Conservation (phyloP, 2,329 filamentous ascomycete genomes). For the Pestalotiopsis sp. region DNA sequence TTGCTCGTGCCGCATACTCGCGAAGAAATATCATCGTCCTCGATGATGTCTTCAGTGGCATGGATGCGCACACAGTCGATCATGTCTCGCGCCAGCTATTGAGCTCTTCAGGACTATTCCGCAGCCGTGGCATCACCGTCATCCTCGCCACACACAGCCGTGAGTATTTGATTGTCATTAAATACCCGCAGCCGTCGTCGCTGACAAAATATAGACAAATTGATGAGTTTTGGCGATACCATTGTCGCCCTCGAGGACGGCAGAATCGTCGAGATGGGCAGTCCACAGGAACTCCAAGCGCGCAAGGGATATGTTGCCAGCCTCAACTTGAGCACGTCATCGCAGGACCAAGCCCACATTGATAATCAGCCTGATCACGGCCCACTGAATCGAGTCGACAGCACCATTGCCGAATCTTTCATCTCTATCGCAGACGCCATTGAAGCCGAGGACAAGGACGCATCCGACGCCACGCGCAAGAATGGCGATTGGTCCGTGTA, state of each 20-base stretch:
- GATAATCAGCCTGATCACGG: neutral
- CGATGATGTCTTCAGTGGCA: constrained; percentile 41
- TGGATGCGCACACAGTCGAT: constrained; percentile 37
- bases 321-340: neutral
- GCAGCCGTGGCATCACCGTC: constrained; percentile 33
- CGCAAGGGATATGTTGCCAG: constrained; percentile 10
- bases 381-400: neutral
- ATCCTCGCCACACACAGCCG: constrained; percentile 23
- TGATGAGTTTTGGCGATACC: constrained; percentile 7
- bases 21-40: constrained; percentile 33
- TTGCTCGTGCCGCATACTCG: constrained; percentile 41
- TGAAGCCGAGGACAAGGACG: neutral
- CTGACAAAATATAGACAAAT: constrained; percentile 5
- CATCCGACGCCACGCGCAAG: constrained; percentile 3
- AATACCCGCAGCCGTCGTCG: no score
- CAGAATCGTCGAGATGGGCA: constrained; percentile 4
- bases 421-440: neutral
- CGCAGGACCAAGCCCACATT: neutral
- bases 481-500: constrained; percentile 12
- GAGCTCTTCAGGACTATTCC: constrained; percentile 27
- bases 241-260: constrained; percentile 9
- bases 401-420: neutral
- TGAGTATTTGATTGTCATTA: constrained; percentile 5
- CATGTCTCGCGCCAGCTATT: constrained; percentile 34
- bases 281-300: neutral